phyloP scores from a whole-genome alignment of 371 early-diverging fungal genomes.

The Catenaria anguillulae region DNA sequence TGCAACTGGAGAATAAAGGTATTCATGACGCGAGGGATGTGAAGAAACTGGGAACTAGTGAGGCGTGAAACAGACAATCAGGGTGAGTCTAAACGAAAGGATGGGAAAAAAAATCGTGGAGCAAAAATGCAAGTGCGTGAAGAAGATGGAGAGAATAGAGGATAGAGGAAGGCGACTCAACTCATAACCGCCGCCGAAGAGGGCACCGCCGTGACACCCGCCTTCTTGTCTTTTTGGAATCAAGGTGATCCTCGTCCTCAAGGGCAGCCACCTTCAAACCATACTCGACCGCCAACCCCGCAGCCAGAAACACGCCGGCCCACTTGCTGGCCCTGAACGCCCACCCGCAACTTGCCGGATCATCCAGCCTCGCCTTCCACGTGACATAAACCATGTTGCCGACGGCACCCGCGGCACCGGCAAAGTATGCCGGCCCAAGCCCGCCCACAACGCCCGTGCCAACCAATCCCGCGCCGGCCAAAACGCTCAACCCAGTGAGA shows the following conservation, averaged over 20 bases:
- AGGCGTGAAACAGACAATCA: no score
- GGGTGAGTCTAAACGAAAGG: no score
- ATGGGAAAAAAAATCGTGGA: no score
- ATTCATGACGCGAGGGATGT: no score
- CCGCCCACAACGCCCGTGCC: conserved; percentile 66
- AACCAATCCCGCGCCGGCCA: conserved; percentile 48
- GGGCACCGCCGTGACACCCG: no score
- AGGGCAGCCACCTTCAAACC: not conserved
- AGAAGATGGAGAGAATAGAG: no score
- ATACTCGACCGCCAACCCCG: not conserved
- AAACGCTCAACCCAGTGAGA: conserved; percentile 53
- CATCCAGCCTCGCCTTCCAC: conserved; percentile 47
- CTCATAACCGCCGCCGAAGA: no score
- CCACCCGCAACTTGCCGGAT: conserved; percentile 47
- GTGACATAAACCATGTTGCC: conserved; percentile 70
- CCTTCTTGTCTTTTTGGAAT: no score
- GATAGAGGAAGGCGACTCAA: no score
- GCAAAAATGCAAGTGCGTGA: no score
- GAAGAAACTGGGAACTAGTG: no score
- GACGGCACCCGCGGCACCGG: conserved; percentile 48
- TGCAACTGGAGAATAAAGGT: no score
- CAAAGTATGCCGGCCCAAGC: conserved; percentile 53
- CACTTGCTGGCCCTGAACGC: conserved; percentile 60
- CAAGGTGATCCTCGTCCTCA: not conserved
- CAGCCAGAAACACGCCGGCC: conserved; percentile 35